A percentile compares a stretch with the other conserved stretches of the same genome.
Conservation (phyloP, 2,329 filamentous ascomycete genomes). For the Xylaria polymorpha region DNA sequence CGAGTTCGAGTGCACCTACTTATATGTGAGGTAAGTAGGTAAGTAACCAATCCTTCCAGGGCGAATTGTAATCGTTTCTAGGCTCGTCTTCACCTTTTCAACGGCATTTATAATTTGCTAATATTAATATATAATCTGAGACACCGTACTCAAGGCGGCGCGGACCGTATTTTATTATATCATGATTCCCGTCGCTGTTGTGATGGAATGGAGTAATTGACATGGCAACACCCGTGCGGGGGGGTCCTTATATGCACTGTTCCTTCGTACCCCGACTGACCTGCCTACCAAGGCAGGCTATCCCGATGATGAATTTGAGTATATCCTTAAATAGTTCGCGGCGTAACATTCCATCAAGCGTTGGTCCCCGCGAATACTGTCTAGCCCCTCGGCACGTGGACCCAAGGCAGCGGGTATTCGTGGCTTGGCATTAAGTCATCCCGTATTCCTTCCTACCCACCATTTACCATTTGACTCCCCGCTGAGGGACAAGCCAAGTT, state of each 20-base stretch:
- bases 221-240: too few relatives aligned
- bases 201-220: too few relatives aligned
- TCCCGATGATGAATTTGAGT: not conserved
- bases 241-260: too few relatives aligned
- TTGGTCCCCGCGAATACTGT: slow-evolving; percentile 25
- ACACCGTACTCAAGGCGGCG: not conserved
- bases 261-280: slow-evolving; percentile 11
- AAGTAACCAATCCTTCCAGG: not conserved
- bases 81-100: not conserved
- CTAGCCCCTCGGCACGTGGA: slow-evolving; percentile 30
- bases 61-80: not conserved
- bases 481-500: not conserved
- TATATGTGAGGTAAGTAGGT: not conserved
- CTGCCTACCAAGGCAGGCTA: slow-evolving; percentile 19
- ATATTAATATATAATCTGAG: not conserved
- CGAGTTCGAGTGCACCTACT: not conserved
- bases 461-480: not conserved
- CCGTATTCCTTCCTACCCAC: not conserved
- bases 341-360: slow-evolving; percentile 18
- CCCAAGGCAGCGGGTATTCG: not conserved
- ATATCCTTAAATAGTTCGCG: slow-evolving; percentile 5
- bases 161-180: not conserved
- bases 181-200: slow-evolving; percentile 5
- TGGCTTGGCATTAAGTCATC: slow-evolving; percentile 28
- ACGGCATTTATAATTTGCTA: not conserved